Evolutionary conservation across 768 basidiomycete genomes (phyloP).

Genomic region (Daedaleopsis nitida): DNA sequence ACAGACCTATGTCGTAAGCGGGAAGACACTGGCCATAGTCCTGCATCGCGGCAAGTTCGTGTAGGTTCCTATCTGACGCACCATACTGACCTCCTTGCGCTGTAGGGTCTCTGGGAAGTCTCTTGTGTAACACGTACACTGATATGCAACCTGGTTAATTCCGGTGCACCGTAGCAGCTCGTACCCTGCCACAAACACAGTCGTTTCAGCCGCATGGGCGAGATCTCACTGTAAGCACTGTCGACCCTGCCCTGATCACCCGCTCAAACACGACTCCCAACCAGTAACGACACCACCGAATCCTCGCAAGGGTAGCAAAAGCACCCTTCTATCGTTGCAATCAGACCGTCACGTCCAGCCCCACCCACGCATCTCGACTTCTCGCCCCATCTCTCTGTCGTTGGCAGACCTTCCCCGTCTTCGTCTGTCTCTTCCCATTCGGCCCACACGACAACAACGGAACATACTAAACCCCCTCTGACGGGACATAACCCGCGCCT

Average conservation of each 20-base stretch:
- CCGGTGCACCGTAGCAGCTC: no score
- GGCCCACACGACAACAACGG: background rate
- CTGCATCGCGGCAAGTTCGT: background rate
- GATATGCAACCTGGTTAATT: no score
- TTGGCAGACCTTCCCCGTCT: background rate
- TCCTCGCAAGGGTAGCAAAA: background rate
- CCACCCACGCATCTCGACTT: background rate
- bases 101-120: background rate
- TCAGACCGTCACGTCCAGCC: background rate
- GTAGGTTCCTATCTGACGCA: background rate
- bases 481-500: background rate
- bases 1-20: background rate
- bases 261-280: no score
- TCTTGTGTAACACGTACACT: background rate
- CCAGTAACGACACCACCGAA: background rate
- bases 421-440: background rate
- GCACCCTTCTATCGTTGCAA: background rate
- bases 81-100: background rate
- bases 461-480: background rate
- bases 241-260: no score
- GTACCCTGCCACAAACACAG: no score
- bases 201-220: no score
- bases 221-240: no score
- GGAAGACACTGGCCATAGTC: background rate
- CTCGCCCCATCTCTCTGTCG: background rate